Conservation (phyloP, 768 basidiomycete species). For the Suillus clintonianus region DNA sequence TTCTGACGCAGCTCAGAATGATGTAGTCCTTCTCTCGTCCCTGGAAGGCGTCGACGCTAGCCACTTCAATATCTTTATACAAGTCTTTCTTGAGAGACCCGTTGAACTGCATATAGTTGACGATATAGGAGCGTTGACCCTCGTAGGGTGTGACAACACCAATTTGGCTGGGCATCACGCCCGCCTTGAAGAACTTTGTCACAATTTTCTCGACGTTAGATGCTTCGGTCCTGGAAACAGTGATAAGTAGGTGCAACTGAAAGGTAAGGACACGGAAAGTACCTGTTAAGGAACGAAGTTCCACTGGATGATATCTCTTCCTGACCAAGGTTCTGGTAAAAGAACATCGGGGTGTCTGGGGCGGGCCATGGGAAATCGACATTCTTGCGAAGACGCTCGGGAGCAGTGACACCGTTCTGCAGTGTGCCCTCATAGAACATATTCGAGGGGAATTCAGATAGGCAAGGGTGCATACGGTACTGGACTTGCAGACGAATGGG, state of each 20-base stretch:
- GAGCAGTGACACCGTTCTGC: slow-evolving; percentile 98
- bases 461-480: slow-evolving; percentile 99
- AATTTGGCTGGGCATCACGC: slow-evolving; percentile 93
- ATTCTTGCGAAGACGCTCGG: slow-evolving; percentile 94
- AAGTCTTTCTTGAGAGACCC: slow-evolving; percentile 99
- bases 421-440: slow-evolving; percentile 99
- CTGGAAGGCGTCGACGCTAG: slow-evolving; percentile 98
- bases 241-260: slow-evolving; percentile 6
- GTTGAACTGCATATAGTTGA: slow-evolving; percentile 99
- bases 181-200: slow-evolving; percentile 99
- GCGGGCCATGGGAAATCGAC: slow-evolving; percentile 99
- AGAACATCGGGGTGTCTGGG: slow-evolving; percentile 98
- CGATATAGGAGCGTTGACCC: slow-evolving; percentile 96
- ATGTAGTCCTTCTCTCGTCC: slow-evolving; percentile 99
- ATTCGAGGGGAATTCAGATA: slow-evolving; percentile 99
- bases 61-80: slow-evolving; percentile 99
- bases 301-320: slow-evolving; percentile 99
- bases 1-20: slow-evolving; percentile 94
- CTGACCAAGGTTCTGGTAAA: slow-evolving; percentile 98
- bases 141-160: slow-evolving; percentile 99
- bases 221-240: slow-evolving; percentile 78
- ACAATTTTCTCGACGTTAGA: slow-evolving; percentile 99
- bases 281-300: slow-evolving; percentile 97
- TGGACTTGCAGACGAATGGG: slow-evolving; percentile 99
- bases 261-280: slow-evolving; percentile 15